Base-by-base conservation (phyloP, 495 filamentous ascomycete species). In the Chlorociboria aeruginascens region DNA sequence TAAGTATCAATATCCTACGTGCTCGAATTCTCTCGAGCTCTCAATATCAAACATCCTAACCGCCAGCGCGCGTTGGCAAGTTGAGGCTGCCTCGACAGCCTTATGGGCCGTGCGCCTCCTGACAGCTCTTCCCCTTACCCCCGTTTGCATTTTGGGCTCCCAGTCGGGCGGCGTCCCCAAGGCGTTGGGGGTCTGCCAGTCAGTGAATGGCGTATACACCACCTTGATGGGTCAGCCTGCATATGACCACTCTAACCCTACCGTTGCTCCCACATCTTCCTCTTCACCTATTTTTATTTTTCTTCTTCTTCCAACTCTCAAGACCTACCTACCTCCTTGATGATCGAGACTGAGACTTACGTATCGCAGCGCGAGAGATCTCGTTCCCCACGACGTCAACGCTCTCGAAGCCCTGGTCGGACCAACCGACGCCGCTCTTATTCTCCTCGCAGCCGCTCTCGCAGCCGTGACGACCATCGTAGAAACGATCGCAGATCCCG, bases 371-470 rank as follows among this genome's bases (percentile, higher is more conserved):
- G 90, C 67, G 89, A 95, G 78, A 84, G 92, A 68, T 77, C 73
- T 49, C 62, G 72, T 50, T 74, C 70, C 55, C 71, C 53, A 38
- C 48, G 53, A 17, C 42, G 42, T 3, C 38, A n/a, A 13, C 70
- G 70, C 56, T 74, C 70, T 45, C 61, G 70, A 49, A 73, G 69
- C 54, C 69, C 69, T 40, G 67, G 58, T 39, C 66, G 63, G 34
- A 60, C 65, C 34, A 54, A 66, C 63, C 83, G 89, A 61, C 86
- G 86, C 65, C 82, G 89, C 57, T 95, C 89, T 38, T 95, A 93
- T 67, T 92, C 88, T 35, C 86, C 89, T 49, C 87, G 88, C 63
- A 90, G 86, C 67, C 84, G 89, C 64, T 95, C 89, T 66, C 80
- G 85, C 65, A 92, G 86, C 69, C 86, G 83, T 64, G 82, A 90